Evolutionary conservation across 768 basidiomycete genomes (phyloP).

Genomic region (Pleurotus sapidus): DNA sequence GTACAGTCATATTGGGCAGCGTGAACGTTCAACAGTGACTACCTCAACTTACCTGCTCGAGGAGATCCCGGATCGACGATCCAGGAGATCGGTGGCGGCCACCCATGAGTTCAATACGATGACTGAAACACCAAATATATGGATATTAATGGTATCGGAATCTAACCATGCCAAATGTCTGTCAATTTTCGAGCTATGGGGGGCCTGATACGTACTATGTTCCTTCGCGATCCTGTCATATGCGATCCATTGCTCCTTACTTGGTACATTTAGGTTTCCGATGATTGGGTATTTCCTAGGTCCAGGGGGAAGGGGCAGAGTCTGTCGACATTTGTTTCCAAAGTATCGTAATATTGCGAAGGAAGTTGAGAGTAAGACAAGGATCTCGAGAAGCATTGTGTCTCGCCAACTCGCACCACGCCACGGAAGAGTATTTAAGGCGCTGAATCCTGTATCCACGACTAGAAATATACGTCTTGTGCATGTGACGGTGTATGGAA

Average conservation of each 20-base stretch:
- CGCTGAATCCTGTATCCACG: too few relatives aligned
- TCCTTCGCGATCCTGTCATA: constrained; percentile 17
- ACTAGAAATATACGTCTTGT: too few relatives aligned
- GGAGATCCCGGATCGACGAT: constrained; percentile 37
- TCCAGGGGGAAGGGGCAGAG: constrained; percentile 21
- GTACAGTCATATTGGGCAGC: too few relatives aligned
- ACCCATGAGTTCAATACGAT: constrained; percentile 34
- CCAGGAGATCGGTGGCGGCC: constrained; percentile 35
- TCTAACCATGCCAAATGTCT: constrained; percentile 13
- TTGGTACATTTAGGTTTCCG: constrained; percentile 21
- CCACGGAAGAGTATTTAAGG: too few relatives aligned
- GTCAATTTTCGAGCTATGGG: neutral
- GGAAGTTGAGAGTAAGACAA: too few relatives aligned
- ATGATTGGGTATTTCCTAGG: constrained; percentile 19
- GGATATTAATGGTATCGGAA: constrained; percentile 27
- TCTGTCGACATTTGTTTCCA: neutral
- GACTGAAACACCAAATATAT: constrained; percentile 26
- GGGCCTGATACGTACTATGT: constrained; percentile 10
- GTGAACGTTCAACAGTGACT: too few relatives aligned
- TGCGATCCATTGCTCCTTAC: constrained; percentile 13
- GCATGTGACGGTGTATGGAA: too few relatives aligned
- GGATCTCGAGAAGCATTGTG: too few relatives aligned
- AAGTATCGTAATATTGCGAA: too few relatives aligned
- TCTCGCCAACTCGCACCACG: too few relatives aligned
- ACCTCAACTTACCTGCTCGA: constrained; percentile 19